Evolutionary conservation across 2,329 filamentous ascomycete species (phyloP).

Genomic region (Epichloe festucae): DNA sequence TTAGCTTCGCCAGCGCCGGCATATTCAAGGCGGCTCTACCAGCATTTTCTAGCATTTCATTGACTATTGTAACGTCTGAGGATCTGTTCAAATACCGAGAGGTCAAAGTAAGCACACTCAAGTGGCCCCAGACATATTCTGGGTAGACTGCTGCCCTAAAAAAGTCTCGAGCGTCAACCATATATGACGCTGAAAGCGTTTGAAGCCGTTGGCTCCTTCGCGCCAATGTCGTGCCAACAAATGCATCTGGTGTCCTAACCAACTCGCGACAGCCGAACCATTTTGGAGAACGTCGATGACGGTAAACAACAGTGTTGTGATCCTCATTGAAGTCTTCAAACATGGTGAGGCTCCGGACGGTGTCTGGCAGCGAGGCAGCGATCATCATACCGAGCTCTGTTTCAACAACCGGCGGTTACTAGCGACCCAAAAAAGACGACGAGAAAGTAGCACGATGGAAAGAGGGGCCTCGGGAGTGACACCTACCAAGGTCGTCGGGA

Average conservation of each 20-base stretch:
- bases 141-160: not conserved
- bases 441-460: not conserved
- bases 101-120: not conserved
- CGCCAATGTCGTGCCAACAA: not conserved
- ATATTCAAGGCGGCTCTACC: not conserved
- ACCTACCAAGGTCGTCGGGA: not conserved
- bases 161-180: not conserved
- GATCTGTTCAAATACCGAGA: not conserved
- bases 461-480: too few species aligned
- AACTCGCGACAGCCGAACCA: not conserved
- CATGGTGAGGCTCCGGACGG: not conserved
- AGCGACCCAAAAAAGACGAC: not conserved
- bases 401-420: not conserved
- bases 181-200: not conserved
- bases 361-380: not conserved
- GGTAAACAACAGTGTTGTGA: not conserved
- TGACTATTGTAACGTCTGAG: not conserved
- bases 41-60: not conserved
- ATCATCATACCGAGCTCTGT: not conserved
- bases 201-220: not conserved
- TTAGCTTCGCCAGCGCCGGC: not conserved
- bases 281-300: not conserved
- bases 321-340: not conserved
- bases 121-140: not conserved
- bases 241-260: not conserved